Base-by-base conservation (phyloP, 2,329 filamentous ascomycete species). In the Podosphaera aphanis region DNA sequence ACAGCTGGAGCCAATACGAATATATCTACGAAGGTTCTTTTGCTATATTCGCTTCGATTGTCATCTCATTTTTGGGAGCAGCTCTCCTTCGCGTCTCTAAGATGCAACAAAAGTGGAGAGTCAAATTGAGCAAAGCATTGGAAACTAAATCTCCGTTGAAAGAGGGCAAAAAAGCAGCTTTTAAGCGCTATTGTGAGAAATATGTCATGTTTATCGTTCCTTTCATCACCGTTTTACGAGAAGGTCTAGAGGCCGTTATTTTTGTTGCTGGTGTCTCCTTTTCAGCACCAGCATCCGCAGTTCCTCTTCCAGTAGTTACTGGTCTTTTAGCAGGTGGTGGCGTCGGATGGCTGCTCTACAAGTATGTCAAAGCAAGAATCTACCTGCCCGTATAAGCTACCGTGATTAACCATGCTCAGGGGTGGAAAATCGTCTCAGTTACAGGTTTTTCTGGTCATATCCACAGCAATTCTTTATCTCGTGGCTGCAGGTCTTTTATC, bases 161-260 rank as follows among this genome's bases (percentile, higher is more conserved):
- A 2, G 15, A n/a, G 35, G 21, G 29, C 13, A 23, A 31, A 39
- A 60, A 60, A 15, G 62, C 59, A 3, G 63, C 63, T 3, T 61
- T 85, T 50, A 79, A 79, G 61, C 62, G 65, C 46, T 81, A 73
- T 63, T 62, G 68, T 18, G 78, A 86, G 60, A 84, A 81, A 60
- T 90, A 93, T 57, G 74, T 77, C 56, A 83, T 93, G 79, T 90
- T 92, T 59, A 62, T 83, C 40, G 65, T 93, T 46, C 85, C 85
- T 1, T 92, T 93, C 61, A 69, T 93, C 58, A 93, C 84, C 0
- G 79, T 90, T n/a, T 64, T 93, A 13, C 69, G 85, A 31, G 84
- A 93, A 60, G 85, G 84, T 2, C 71, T 93, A 25, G 85, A 93
- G 60, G 83, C 80, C 0, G 78, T 93, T 31, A 72, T 93, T 20